Base-by-base conservation (phyloP, 228 moss, liverwort and hornwort genomes). In the Sphagnum fallax region DNA sequence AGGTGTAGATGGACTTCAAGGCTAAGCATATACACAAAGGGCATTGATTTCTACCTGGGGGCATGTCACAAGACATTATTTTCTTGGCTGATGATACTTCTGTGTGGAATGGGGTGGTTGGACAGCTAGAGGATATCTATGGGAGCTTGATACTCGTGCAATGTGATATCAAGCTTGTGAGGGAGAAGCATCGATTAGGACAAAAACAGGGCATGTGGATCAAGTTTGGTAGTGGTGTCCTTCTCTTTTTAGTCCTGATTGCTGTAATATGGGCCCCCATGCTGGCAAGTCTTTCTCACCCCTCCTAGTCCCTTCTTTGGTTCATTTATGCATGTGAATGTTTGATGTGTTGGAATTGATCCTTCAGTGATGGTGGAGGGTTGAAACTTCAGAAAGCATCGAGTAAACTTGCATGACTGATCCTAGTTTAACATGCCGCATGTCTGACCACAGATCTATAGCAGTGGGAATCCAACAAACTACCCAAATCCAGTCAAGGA, bases 241-340 rank as follows among this genome's bases (percentile, higher is more conserved):
- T 97, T 47, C 83, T 97, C 11, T 93, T 97, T 72, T 47, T 57
- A 63, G 69, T 84, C 68, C 75, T 97, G 62, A 97, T 97, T 64
- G 91, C 75, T 71, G 84, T 97, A 51, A 97, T 97, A 62, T 97
- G 96, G 96, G 91, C 96, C 82, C 96, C 96, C 52, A 97, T 97
- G 96, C 86, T 97, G 93, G 94, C 91, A 66, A 61, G 57, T 60
- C 55, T 11, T 67, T 66, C 60, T 10, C 64, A 64, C 48, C 67
- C 16, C 32, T 32, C 32, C 32, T 32, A 32, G 32, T 32, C 32
- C 32, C 32, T 2, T 32, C 32, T 32, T 32, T 32, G 32, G 32
- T 32, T 32, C 32, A 32, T 32, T 32, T 32, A 2, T 32, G 32
- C 32, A 32, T 32, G 32, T 32, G 32, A 32, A 32, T 32, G 32